Percentiles rank a stretch among this genome's conserved stretches.
phyloP scores from a whole-genome alignment of 1,284 basidiomycete species.

The Cystobasidium slooffiae region DNA sequence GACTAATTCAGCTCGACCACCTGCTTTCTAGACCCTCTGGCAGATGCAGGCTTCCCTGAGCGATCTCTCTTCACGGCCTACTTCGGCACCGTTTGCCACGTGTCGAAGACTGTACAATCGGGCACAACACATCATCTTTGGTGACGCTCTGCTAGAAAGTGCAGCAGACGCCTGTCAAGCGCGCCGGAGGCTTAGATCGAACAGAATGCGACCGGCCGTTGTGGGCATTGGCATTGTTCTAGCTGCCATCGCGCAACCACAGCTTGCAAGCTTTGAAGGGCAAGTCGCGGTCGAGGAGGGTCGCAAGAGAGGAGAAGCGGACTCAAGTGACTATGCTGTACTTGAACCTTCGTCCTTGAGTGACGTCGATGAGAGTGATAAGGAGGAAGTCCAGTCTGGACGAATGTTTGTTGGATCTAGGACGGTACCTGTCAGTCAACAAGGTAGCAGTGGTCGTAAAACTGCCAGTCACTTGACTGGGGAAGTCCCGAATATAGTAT shows the following conservation, averaged over 20 bases:
- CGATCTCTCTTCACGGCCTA: conserved; percentile 70
- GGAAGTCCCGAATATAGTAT: no score
- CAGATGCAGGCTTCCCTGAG: conserved; percentile 94
- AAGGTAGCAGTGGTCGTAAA: no score
- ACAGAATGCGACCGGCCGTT: conserved; percentile 60
- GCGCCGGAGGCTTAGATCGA: conserved; percentile 19
- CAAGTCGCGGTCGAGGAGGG: conserved; percentile 88
- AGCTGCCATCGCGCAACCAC: conserved; percentile 76
- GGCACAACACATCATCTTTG: conserved; percentile 97
- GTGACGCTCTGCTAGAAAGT: conserved; percentile 72
- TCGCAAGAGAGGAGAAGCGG: conserved; percentile 60
- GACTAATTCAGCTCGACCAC: background rate
- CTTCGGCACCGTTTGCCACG: conserved; percentile 81
- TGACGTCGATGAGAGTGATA: background rate
- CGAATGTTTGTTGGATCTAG: background rate
- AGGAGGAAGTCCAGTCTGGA: background rate
- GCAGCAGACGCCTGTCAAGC: conserved; percentile 13
- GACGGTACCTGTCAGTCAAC: no score
- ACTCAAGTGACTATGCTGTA: conserved; percentile 23
- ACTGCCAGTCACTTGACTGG: no score
- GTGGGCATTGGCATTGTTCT: conserved; percentile 86
- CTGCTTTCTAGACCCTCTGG: conserved; percentile 77
- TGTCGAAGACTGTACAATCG: conserved; percentile 90
- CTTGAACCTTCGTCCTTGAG: background rate
- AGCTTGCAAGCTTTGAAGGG: conserved; percentile 72